Base-by-base conservation (phyloP, 768 basidiomycete species). In the Naematelia aurantialba region DNA sequence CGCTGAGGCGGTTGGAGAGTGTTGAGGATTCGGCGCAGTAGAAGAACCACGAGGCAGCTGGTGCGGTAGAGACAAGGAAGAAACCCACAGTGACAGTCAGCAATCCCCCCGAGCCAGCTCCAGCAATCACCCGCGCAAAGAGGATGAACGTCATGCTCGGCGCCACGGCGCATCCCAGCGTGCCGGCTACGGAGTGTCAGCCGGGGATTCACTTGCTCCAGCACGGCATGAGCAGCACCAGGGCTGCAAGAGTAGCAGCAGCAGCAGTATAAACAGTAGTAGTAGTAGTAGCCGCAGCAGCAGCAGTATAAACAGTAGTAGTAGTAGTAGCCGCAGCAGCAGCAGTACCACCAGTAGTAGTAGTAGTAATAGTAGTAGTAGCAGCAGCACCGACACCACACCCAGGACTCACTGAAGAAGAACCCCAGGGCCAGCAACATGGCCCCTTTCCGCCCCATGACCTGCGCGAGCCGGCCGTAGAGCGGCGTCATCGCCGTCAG, bases 401-500 rank as follows among this genome's bases (percentile, higher is more conserved):
- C 5, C 26, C 47, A 2, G n/a, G 19, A 56, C 64, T 47, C 30
- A 65, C 66, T n/a, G 22, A 66, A 45, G 51, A 58, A 69, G 22
- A 69, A 44, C 3, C 45, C 49, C 13, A 67, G 29, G 39, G 67
- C 65, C 4, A 65, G 52, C 26, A 66, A n/a, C 61, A 69, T 65
- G 12, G 62, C 58, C 2, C 62, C 65, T 49, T 67, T 64, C 29
- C 68, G 34, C 25, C 70, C 63, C 60, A 68, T 56, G 4, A 67
- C 59, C 31, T 67, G 45, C 1, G 60, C 56, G 4, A 69, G 30
- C n/a, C 68, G 58, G 39, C 70, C 66, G 30, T 65, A 66, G n/a
- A 66, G 56, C n/a, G 68, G 71, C 17, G 68, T 73, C 54, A 73
- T 66, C 4, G 71, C 71, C 24, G 69, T 64, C 26, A 73, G 30